These are phyloP conservation scores for Stylonectria norvegica DNA, from an alignment of 2,329 filamentous ascomycete genomes.

Conservation along the genomic window DNA sequence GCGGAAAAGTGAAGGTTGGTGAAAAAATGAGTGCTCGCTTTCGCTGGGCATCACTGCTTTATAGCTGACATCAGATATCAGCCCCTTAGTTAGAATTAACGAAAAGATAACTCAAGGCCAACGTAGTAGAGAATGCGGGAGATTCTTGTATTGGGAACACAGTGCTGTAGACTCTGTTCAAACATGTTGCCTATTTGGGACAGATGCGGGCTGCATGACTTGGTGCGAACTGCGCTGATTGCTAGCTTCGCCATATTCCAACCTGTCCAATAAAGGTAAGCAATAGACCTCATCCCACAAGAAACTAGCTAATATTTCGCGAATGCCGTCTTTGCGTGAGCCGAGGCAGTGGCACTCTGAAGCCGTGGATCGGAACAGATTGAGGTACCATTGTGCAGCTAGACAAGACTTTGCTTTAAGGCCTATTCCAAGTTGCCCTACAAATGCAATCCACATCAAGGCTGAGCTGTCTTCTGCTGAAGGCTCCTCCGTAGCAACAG, in stretches of 20 bases:
- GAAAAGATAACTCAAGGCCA: too few species aligned
- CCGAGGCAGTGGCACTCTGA: neutral
- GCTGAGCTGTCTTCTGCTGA: neutral
- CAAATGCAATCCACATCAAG: conserved; percentile 1
- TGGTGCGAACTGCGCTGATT: too few species aligned
- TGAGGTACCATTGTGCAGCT: conserved; percentile 1
- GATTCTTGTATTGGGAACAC: conserved; percentile 2
- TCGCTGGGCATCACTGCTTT: too few species aligned
- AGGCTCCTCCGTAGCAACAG: neutral
- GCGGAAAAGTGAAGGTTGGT: too few species aligned
- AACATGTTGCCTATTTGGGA: conserved; percentile 3
- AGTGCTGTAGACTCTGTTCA: neutral
- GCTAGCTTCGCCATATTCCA: neutral
- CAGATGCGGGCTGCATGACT: neutral
- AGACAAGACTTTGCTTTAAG: neutral
- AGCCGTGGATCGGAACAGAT: neutral
- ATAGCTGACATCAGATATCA: too few species aligned
- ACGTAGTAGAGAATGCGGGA: too few species aligned
- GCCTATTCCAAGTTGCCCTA: conserved; percentile 2
- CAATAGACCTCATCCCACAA: conserved; percentile 1
- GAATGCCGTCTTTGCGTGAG: neutral
- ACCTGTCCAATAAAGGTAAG: too few species aligned
- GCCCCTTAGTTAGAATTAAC: too few species aligned
- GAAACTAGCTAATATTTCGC: neutral
- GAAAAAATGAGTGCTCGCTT: too few species aligned